Evolutionary conservation across 2,329 filamentous ascomycete species (phyloP), one percentile per base, ranked within the genome.

Genomic region (Podosphaera leucotricha): DNA sequence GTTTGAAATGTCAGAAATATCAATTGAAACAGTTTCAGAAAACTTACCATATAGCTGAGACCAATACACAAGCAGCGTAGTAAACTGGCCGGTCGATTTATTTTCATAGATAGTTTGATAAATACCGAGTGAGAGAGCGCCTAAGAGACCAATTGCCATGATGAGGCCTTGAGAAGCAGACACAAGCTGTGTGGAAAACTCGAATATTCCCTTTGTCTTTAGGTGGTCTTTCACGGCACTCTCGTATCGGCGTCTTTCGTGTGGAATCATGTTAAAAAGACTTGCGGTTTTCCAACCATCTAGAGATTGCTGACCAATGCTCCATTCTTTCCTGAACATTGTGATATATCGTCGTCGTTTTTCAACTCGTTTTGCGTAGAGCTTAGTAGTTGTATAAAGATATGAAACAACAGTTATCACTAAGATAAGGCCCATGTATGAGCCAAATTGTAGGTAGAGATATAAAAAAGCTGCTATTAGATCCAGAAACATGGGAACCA

Each of bases 61-160:
- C 77, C 77, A 82, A 57, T 80, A 81, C 28, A 70, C 66, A 15
- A 77, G 62, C 21, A 82, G 58, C 16, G 75, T 74, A 3, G 80
- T 70, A 48, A 82, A 75, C 47, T 67, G 68, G 36, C 75, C 75
- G 11, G 76, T 61, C 0, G 67, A 62, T 38, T 64, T 65, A 7
- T 57, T 54, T 0, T 66, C 66, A 33, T 61, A 60, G 0, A 47
- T 44, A 16, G 54, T 52, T 41, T 56, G 52, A 35, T 50, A 58
- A 13, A 50, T 48, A 7, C 52, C 55, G 16, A 58, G 48, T 33
- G 46, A 53, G 15, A 58, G 52, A 19, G 54, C 64, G 48, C 64
- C 59, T 36, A 69, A 52, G 45, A 71, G 62, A 2, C 67, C 66
- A 38, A 68, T 66, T 33, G 62, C 56, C 3, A 65, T 60, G 40